Evolutionary conservation across 164 flowering plant genomes (phyloP).

Genomic region (Buxus sempervirens): DNA sequence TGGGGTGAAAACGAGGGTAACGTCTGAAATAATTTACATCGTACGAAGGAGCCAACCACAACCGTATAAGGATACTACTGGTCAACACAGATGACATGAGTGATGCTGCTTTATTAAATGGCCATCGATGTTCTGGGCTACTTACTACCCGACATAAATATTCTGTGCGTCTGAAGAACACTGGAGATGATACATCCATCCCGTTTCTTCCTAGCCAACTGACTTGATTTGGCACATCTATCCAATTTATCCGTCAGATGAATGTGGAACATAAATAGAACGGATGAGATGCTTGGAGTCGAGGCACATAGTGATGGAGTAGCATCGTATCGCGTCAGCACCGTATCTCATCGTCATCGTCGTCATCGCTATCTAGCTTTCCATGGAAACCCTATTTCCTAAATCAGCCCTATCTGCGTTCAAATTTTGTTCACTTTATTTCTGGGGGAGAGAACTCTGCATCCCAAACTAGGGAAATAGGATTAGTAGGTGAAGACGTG

Average conservation of each 20-base stretch:
- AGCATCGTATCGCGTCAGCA: too few relatives aligned
- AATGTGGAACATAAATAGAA: too few relatives aligned
- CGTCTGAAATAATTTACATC: too few relatives aligned
- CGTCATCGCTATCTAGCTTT: background rate
- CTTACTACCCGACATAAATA: too few relatives aligned
- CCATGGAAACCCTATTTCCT: background rate
- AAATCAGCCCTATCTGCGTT: background rate
- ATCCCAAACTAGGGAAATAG: slow-evolving; percentile 17
- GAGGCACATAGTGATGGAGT: too few relatives aligned
- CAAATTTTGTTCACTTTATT: background rate
- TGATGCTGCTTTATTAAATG: too few relatives aligned
- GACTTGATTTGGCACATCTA: too few relatives aligned
- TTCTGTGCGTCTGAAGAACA: background rate
- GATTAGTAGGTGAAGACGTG: slow-evolving; percentile 19
- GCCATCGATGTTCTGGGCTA: too few relatives aligned
- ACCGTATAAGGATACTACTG: background rate
- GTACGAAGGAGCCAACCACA: background rate
- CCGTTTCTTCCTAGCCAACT: too few relatives aligned
- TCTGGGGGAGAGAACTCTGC: background rate
- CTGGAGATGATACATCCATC: background rate
- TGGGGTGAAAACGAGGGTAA: too few relatives aligned
- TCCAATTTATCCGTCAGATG: too few relatives aligned
- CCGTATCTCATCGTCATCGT: background rate
- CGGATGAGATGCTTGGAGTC: too few relatives aligned
- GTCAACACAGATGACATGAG: background rate